These are phyloP conservation scores for Phytophthora sp. DNA, from an alignment of 352 stramenopile species.

Conservation along the genomic window DNA sequence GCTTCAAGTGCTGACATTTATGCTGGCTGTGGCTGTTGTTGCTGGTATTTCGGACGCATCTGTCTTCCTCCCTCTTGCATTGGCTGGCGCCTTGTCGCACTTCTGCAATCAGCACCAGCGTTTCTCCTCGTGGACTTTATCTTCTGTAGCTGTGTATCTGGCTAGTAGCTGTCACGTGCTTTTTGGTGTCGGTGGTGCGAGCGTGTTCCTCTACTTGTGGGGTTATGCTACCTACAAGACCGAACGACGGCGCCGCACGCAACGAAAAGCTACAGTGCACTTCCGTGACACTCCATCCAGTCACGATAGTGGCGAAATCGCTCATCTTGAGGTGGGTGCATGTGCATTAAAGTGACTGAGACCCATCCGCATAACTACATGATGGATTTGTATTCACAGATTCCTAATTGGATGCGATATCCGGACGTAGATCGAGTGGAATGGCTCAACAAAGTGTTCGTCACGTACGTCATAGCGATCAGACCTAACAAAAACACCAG, in stretches of 20 bases:
- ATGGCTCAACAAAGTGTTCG: constrained; percentile 83
- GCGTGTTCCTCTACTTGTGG: constrained; percentile 55
- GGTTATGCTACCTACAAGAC: constrained; percentile 63
- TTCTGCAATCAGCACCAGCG: constrained; percentile 33
- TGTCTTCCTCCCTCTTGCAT: constrained; percentile 66
- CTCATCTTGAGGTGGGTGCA: constrained; percentile 24
- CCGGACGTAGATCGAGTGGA: constrained; percentile 76
- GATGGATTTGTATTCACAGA: constrained; percentile 24
- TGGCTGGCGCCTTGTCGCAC: constrained; percentile 48
- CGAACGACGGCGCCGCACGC: constrained; percentile 21
- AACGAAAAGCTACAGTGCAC: constrained; percentile 30
- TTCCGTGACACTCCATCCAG: constrained; percentile 35
- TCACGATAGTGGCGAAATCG: constrained; percentile 36
- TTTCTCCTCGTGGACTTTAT: constrained; percentile 44
- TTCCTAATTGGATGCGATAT: constrained; percentile 62
- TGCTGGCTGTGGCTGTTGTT: constrained; percentile 41
- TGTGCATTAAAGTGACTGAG: background rate
- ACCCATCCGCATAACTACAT: background rate
- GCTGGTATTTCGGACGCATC: constrained; percentile 47
- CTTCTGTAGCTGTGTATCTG: constrained; percentile 43
- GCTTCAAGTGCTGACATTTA: constrained; percentile 33
- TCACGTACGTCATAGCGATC: no score
- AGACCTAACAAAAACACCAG: background rate
- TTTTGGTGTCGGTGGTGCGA: constrained; percentile 50
- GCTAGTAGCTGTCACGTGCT: constrained; percentile 45